Evolutionary conservation across 768 basidiomycete genomes (phyloP).

Genomic region (Vishniacozyma victoriae): DNA sequence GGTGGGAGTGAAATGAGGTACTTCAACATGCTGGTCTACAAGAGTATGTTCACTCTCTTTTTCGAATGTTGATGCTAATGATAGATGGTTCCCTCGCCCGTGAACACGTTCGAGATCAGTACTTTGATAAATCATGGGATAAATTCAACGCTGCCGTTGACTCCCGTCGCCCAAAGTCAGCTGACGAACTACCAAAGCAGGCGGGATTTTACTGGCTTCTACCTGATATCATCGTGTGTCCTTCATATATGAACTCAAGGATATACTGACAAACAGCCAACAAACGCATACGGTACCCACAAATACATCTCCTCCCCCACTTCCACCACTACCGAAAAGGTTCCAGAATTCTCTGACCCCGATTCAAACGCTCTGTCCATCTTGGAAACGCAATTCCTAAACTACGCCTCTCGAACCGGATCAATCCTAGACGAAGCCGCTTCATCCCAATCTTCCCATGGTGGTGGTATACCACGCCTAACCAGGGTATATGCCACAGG

Average conservation of each 20-base stretch:
- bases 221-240: constrained; percentile 66
- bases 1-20: constrained; percentile 49
- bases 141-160: constrained; percentile 62
- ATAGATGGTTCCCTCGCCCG: constrained; percentile 64
- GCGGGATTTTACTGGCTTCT: constrained; percentile 75
- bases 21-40: constrained; percentile 89
- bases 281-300: constrained; percentile 65
- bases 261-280: constrained; percentile 50
- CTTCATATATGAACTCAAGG: neutral
- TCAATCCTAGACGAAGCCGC: constrained; percentile 53
- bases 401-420: constrained; percentile 65
- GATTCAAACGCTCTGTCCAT: constrained; percentile 59
- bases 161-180: constrained; percentile 8
- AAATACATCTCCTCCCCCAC: constrained; percentile 21
- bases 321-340: constrained; percentile 9
- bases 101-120: constrained; percentile 65
- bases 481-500: constrained; percentile 70
- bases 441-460: constrained; percentile 6
- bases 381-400: constrained; percentile 77
- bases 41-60: constrained; percentile 52
- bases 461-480: constrained; percentile 43
- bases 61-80: constrained; percentile 1
- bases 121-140: constrained; percentile 60
- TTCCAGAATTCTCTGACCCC: constrained; percentile 40
- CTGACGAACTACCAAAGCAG: constrained; percentile 28